Evolutionary conservation across 2,329 filamentous ascomycete genomes (phyloP).

Genomic region (Penicillium palitans): DNA sequence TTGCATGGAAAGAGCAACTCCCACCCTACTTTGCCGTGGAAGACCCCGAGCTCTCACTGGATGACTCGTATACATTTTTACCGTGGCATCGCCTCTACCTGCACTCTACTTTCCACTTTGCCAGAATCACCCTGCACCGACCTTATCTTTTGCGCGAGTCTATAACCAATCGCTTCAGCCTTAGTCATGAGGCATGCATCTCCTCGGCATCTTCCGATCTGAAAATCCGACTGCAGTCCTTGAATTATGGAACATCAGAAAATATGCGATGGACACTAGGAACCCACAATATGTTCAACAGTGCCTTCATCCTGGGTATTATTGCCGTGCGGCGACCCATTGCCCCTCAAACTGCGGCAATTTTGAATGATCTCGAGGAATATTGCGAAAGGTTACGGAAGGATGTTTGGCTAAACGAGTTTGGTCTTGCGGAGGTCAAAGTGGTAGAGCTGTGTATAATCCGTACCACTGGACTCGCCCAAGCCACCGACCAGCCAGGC

Average conservation of each 20-base stretch:
- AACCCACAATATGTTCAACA: conserved; percentile 46
- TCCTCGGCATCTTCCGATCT: conserved; percentile 46
- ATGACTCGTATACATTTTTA: conserved; percentile 32
- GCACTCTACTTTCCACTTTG: conserved; percentile 45
- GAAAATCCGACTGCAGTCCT: conserved; percentile 38
- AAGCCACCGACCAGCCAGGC: background rate
- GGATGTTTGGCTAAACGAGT: conserved; percentile 46
- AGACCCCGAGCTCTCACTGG: conserved; percentile 34
- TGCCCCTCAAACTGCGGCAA: conserved; percentile 24
- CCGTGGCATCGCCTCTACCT: conserved; percentile 43
- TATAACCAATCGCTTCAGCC: conserved; percentile 43
- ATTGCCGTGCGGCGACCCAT: conserved; percentile 40
- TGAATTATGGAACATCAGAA: conserved; percentile 29
- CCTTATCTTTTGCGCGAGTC: conserved; percentile 44
- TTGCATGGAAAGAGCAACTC: conserved; percentile 34
- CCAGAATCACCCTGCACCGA: conserved; percentile 44
- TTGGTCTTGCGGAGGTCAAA: conserved; percentile 45
- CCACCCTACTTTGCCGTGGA: conserved; percentile 40
- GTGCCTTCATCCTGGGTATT: conserved; percentile 43
- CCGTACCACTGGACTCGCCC: conserved; percentile 9
- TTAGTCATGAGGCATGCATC: conserved; percentile 45
- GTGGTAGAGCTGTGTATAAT: conserved; percentile 46
- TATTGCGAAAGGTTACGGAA: conserved; percentile 45
- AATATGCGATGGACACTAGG: conserved; percentile 39
- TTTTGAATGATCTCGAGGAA: conserved; percentile 42